Evolutionary conservation across 228 moss, liverwort and hornwort genomes (phyloP), one percentile per base, ranked within the genome.

Genomic region (Sphagnum fallax): DNA sequence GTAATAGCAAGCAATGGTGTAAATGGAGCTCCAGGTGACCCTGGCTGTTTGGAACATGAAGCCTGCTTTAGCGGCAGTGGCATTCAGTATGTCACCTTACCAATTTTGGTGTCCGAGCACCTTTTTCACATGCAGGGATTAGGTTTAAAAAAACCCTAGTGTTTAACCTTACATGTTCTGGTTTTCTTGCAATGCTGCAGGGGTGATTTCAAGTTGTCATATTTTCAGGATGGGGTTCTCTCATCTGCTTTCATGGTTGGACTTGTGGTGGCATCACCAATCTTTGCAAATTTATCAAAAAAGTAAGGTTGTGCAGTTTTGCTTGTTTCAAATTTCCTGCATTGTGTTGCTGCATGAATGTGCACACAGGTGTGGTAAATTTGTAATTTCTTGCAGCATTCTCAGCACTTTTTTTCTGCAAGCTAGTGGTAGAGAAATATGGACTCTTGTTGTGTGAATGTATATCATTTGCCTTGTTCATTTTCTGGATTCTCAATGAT

Each of bases 1-100:
- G 85, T 85, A n/a, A 93, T 91, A 50, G 89, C 93, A 10, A 93
- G 93, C 81, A 93, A 93, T 47, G 91, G 93, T 11, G 93, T 93
- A 64, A 93, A 93, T 55, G 93, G 93, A 10, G 76, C 71, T 32
- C 83, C 83, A 16, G 91, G 85, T 7, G 90, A 93, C 69, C 59
- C 87, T 13, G 82, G 89, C 5, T 93, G 91, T 52, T 59, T 48
- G 50, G 78, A 77, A 52, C 68, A 70, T 6, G 85, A 84, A 16
- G 57, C 79, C 5, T 93, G 91, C 67, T 80, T 60, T 48, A 68
- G 80, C 52, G 91, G 89, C 68, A 75, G 70, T 48, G 91, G 93
- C 48, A 91, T 93, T 53, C 79, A 89, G 84, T 84, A 72, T 51
- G 82, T 66, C 50, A 49, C 52, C 61, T 32, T 47, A 47, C 13